Evolutionary conservation across 768 basidiomycete genomes (phyloP).

Genomic region (Mycena vitilis): DNA sequence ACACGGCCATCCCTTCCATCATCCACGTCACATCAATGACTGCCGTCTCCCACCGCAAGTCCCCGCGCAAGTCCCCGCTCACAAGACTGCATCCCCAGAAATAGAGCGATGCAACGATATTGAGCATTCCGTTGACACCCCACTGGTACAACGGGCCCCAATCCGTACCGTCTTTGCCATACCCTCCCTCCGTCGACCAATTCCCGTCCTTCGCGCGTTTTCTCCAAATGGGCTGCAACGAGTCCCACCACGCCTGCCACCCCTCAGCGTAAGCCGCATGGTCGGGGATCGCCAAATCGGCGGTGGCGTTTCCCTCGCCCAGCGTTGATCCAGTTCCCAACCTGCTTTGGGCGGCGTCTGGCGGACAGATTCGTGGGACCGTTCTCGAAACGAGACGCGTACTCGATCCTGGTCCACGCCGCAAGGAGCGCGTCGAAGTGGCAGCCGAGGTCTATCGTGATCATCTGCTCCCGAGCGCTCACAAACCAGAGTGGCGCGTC

Average conservation of each 20-base stretch:
- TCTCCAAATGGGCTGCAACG: conserved; percentile 9
- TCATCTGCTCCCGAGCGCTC: background rate
- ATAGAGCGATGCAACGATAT: conserved; percentile 6
- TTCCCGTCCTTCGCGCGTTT: background rate
- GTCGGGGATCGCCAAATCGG: background rate
- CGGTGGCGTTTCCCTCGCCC: background rate
- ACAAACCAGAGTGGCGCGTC: conserved; percentile 6
- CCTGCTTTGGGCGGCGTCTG: background rate
- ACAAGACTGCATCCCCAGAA: conserved; percentile 7
- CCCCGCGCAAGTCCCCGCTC: too few relatives aligned
- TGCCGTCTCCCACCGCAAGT: too few relatives aligned
- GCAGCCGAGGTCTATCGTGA: background rate
- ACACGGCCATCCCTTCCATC: too few relatives aligned
- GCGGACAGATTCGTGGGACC: background rate
- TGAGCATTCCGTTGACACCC: conserved; percentile 6
- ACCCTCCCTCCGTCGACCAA: background rate
- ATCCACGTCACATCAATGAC: too few relatives aligned
- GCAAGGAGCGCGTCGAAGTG: conserved; percentile 1
- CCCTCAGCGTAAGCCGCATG: background rate
- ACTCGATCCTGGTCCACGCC: conserved; percentile 15
- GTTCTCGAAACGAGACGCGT: conserved; percentile 3
- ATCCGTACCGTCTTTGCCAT: background rate
- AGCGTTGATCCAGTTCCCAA: background rate
- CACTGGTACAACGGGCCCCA: conserved; percentile 11
- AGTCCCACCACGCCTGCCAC: conserved; percentile 20